These are phyloP conservation scores for Paramecium sexaurelia DNA, from an alignment of 73 alveolate species.

Conservation along the genomic window DNA sequence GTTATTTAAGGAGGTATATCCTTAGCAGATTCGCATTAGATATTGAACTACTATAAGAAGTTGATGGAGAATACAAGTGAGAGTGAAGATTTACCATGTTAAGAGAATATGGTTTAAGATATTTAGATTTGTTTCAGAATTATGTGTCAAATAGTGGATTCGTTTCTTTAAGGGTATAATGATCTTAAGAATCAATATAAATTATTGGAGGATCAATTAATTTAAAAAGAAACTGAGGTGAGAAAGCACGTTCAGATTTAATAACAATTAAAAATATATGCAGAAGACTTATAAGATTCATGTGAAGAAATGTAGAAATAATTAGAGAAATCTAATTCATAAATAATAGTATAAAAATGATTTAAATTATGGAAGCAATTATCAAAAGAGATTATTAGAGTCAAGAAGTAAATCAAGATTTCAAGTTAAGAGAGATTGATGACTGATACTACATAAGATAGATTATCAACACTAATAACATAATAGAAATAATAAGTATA, in stretches of 20 bases:
- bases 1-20: constrained; percentile 2
- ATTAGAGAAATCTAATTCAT: background rate
- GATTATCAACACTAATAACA: background rate
- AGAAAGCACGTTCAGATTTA: background rate
- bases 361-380: background rate
- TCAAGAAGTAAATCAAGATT: background rate
- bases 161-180: constrained; percentile 9
- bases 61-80: background rate
- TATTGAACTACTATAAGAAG: background rate
- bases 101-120: constrained; percentile 19
- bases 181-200: background rate
- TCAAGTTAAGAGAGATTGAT: constrained; percentile 28
- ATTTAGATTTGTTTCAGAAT: background rate
- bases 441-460: constrained; percentile 34
- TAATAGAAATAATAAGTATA: background rate
- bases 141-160: constrained; percentile 43
- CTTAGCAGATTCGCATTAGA: background rate
- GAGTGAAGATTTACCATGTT: background rate
- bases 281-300: background rate
- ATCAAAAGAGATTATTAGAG: constrained; percentile 19
- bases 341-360: background rate
- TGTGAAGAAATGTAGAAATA: background rate
- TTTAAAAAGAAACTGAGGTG: background rate
- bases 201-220: background rate
- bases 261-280: constrained; percentile 1